These are phyloP conservation scores for Chalciporus sp. DNA, from an alignment of 1,284 basidiomycete genomes.

Conservation along the genomic window DNA sequence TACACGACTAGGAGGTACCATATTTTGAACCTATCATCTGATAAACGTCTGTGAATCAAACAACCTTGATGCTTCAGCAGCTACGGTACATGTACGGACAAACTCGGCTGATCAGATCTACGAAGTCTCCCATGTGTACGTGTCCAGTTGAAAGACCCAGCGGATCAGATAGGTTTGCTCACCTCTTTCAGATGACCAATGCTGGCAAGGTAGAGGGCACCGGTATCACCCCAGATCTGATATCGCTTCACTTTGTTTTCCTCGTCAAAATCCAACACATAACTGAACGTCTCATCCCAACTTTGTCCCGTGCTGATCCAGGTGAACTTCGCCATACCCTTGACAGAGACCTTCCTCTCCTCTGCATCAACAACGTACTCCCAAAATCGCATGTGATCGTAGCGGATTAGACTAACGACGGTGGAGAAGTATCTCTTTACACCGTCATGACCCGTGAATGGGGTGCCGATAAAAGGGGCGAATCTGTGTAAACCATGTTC, in stretches of 20 bases:
- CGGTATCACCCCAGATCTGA: slow-evolving; percentile 71
- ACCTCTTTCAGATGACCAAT: slow-evolving; percentile 43
- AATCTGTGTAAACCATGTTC: slow-evolving; percentile 60
- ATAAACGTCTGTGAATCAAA: background rate
- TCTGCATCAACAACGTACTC: slow-evolving; percentile 43
- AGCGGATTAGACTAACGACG: slow-evolving; percentile 46
- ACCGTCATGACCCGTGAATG: slow-evolving; percentile 47
- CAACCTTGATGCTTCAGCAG: background rate
- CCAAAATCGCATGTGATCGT: slow-evolving; percentile 44
- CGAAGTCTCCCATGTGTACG: background rate
- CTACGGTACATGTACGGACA: no score
- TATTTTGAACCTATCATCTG: background rate
- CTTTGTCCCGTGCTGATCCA: slow-evolving; percentile 49
- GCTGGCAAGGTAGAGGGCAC: slow-evolving; percentile 61
- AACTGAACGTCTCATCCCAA: slow-evolving; percentile 67
- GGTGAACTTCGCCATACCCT: slow-evolving; percentile 56
- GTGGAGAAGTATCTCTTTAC: slow-evolving; percentile 52
- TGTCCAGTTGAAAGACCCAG: background rate
- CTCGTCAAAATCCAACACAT: slow-evolving; percentile 63
- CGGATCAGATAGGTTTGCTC: background rate
- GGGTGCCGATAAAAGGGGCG: slow-evolving; percentile 60
- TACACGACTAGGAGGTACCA: background rate
- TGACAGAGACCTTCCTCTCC: slow-evolving; percentile 51
- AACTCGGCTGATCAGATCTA: background rate
- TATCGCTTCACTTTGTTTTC: slow-evolving; percentile 55